These are phyloP conservation scores for Melastoma candidum DNA, from an alignment of 441 rosid species.

Conservation along the genomic window DNA sequence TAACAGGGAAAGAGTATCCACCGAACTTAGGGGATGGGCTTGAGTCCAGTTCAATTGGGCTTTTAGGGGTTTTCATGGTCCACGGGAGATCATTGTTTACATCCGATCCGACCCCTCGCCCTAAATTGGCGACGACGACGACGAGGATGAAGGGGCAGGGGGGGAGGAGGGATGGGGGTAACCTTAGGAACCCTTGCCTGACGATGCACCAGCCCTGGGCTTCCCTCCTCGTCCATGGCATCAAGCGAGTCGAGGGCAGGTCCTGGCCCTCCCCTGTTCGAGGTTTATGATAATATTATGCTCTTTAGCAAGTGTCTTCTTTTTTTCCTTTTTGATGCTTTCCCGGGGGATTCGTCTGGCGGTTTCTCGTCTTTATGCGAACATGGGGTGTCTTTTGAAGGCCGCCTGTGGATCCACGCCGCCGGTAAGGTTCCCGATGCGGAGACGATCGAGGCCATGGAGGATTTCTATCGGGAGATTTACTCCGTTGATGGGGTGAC, in stretches of 20 bases:
- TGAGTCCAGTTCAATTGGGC: too few relatives aligned
- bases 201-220: slow-evolving; percentile 99
- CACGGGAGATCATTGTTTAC: too few relatives aligned
- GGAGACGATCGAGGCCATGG: slow-evolving; percentile 78
- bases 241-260: slow-evolving; percentile 89
- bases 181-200: slow-evolving; percentile 69
- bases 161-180: slow-evolving; percentile 28
- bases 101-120: too few relatives aligned
- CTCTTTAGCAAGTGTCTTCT: too few relatives aligned
- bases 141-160: neutral
- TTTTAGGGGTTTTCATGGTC: too few relatives aligned
- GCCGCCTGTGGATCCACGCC: slow-evolving; percentile 90
- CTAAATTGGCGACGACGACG: too few relatives aligned
- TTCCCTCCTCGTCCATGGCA: slow-evolving; percentile 69
- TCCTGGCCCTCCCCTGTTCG: slow-evolving; percentile 86
- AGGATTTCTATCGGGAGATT: slow-evolving; percentile 68
- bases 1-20: too few relatives aligned
- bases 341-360: neutral
- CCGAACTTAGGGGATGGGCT: too few relatives aligned
- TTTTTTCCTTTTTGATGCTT: neutral
- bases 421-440: slow-evolving; percentile 84
- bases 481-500: slow-evolving; percentile 64
- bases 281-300: slow-evolving; percentile 25
- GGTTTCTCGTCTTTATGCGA: too few relatives aligned
- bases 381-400: slow-evolving; percentile 19